These are phyloP conservation scores for Pelagomonas calceolata DNA, from an alignment of 108 stramenopile genomes.

Conservation along the genomic window DNA sequence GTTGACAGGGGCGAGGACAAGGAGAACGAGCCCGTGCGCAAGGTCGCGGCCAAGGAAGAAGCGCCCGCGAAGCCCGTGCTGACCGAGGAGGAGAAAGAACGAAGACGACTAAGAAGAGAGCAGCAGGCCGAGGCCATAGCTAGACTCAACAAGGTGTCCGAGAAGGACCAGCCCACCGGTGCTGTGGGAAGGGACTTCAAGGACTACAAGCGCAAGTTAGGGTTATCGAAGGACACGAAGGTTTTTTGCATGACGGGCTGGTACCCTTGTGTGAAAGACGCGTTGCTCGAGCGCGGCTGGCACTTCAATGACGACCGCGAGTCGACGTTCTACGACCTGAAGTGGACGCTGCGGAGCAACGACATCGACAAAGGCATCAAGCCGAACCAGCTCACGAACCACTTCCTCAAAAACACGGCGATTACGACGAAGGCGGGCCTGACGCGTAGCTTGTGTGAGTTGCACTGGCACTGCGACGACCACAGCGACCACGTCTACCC, in stretches of 20 bases:
- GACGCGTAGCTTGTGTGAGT: constrained; percentile 20
- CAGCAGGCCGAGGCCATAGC: neutral
- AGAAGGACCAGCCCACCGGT: neutral
- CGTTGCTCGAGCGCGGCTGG: constrained; percentile 44
- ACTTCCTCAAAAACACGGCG: constrained; percentile 39
- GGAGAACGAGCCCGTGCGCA: neutral
- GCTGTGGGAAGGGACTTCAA: constrained; percentile 6
- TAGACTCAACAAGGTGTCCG: neutral
- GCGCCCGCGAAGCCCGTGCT: neutral
- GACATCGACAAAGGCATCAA: constrained; percentile 25
- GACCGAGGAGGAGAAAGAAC: neutral
- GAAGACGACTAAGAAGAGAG: neutral
- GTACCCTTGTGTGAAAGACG: constrained; percentile 52
- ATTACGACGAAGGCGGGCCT: constrained; percentile 47
- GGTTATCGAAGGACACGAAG: constrained; percentile 8
- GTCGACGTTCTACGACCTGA: constrained; percentile 44
- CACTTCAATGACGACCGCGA: constrained; percentile 35
- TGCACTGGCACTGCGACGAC: constrained; percentile 33
- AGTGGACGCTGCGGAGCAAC: constrained; percentile 37
- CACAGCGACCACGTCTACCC: constrained; percentile 31
- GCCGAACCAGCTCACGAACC: constrained; percentile 43
- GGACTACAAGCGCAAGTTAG: constrained; percentile 22
- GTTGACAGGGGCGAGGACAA: neutral
- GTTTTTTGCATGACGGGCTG: constrained; percentile 49
- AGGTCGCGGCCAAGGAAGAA: neutral